These are phyloP conservation scores for Saccharomycopsis schoenii DNA, from an alignment of 805 yeast genomes.

Conservation along the genomic window DNA sequence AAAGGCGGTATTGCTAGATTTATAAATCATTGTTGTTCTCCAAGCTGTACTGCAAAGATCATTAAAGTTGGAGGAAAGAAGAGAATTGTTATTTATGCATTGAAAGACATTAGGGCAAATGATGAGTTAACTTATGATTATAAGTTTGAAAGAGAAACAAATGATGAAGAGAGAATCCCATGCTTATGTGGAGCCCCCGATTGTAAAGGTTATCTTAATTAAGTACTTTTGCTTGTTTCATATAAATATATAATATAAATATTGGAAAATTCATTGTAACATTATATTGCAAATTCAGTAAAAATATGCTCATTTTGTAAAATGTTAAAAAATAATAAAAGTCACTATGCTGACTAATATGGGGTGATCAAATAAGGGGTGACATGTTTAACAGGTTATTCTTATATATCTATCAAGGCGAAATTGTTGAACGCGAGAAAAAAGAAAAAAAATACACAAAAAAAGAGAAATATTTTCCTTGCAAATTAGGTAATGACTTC, in stretches of 20 bases:
- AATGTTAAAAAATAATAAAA: too few relatives aligned
- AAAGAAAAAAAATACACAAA: neutral
- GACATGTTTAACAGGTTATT: neutral
- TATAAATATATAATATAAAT: neutral
- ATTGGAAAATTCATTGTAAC: neutral
- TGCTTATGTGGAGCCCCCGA: conserved; percentile 94
- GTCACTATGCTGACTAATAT: neutral
- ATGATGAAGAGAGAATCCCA: conserved; percentile 76
- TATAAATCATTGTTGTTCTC: conserved; percentile 94
- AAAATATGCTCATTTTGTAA: too few relatives aligned
- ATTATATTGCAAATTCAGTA: too few relatives aligned
- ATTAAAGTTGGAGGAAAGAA: conserved; percentile 90
- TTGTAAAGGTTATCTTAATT: conserved; percentile 87
- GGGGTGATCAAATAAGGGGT: neutral
- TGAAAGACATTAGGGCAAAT: conserved; percentile 76
- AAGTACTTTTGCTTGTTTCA: conserved; percentile 5
- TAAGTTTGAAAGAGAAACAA: conserved; percentile 85
- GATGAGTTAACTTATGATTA: conserved; percentile 95
- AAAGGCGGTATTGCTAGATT: conserved; percentile 96
- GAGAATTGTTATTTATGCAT: conserved; percentile 89
- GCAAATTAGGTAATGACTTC: neutral
- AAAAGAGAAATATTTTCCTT: neutral
- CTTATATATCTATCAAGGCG: neutral
- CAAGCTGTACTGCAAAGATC: conserved; percentile 94
- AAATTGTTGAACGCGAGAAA: neutral